phyloP scores from a whole-genome alignment of 495 filamentous ascomycete species.

The Talaromyces adpressus region DNA sequence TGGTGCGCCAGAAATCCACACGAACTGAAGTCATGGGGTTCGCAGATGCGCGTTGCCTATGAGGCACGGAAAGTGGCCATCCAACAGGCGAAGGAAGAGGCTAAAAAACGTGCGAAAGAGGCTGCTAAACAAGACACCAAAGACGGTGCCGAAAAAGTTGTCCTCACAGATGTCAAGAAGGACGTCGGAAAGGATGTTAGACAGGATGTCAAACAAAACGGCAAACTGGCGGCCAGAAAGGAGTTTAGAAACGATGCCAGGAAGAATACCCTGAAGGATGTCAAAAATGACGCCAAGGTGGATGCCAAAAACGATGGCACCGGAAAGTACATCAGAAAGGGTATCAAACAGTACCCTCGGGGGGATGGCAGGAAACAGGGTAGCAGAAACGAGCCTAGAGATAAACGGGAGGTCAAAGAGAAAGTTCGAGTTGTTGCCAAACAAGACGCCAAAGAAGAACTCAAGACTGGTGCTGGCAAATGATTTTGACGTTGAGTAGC shows the following conservation, averaged over 20 bases:
- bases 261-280: not conserved
- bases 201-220: not conserved
- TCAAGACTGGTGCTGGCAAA: not conserved
- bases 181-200: not conserved
- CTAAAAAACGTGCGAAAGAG: not conserved
- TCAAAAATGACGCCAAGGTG: not conserved
- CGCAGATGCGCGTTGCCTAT: not conserved
- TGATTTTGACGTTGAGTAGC: not conserved
- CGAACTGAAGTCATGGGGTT: slow-evolving; percentile 15
- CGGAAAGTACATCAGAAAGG: not conserved
- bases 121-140: not conserved
- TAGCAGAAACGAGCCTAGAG: not conserved
- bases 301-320: not conserved
- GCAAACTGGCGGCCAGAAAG: not conserved
- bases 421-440: not conserved
- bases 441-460: not conserved
- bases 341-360: not conserved
- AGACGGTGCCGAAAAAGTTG: not conserved
- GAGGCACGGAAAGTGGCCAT: not conserved
- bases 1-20: slow-evolving; percentile 26
- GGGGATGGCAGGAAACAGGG: not conserved
- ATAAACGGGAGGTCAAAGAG: not conserved
- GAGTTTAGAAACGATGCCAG: not conserved
- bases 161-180: not conserved
- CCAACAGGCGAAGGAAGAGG: not conserved